phyloP scores from a whole-genome alignment of 75 land plant species.

The Chamaecyparis obtusa region DNA sequence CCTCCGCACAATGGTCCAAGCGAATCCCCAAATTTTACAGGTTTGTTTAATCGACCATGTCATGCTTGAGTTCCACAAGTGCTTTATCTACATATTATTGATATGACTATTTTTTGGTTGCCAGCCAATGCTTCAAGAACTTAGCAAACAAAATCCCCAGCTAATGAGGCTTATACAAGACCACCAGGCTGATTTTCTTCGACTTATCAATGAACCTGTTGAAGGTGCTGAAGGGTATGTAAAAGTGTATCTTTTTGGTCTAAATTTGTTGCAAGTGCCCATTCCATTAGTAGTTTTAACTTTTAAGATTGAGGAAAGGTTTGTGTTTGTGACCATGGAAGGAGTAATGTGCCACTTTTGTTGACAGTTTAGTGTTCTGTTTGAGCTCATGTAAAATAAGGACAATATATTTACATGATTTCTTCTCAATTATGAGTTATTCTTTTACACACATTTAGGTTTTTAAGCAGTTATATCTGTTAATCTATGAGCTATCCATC shows the following conservation, averaged over 20 bases:
- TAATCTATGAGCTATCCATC: too few relatives aligned
- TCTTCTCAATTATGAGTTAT: neutral
- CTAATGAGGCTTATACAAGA: conserved; percentile 62
- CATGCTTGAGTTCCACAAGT: neutral
- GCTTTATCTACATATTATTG: neutral
- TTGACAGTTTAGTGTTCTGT: neutral
- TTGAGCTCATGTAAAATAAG: neutral
- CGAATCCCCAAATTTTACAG: conserved; percentile 99
- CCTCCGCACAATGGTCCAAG: conserved; percentile 88
- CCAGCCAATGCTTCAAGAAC: conserved; percentile 61
- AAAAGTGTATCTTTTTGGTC: neutral
- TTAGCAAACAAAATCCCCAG: conserved; percentile 56
- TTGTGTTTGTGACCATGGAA: neutral
- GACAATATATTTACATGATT: neutral
- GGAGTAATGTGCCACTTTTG: neutral
- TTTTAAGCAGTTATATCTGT: neutral
- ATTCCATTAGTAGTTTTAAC: neutral
- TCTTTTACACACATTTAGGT: neutral
- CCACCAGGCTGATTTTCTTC: conserved; percentile 66
- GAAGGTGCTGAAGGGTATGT: conserved; percentile 47
- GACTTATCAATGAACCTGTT: conserved; percentile 49
- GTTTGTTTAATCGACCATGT: conserved; percentile 23
- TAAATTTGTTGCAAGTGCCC: neutral
- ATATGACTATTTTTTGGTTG: neutral
- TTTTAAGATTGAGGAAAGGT: neutral